These are phyloP conservation scores for Vinca minor DNA, from an alignment of 257 asterid species.

Conservation along the genomic window DNA sequence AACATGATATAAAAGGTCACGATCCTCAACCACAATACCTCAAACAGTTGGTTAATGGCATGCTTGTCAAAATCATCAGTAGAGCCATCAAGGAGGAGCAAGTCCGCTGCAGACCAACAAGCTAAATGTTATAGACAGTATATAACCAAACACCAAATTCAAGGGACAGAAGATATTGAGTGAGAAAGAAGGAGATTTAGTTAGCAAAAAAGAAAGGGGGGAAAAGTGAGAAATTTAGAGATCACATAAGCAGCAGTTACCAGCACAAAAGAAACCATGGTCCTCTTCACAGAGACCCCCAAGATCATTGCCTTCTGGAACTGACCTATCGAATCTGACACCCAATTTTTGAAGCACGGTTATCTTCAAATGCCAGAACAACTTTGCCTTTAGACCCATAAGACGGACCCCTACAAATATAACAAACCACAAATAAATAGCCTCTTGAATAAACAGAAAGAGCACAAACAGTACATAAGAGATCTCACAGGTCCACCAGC, in stretches of 20 bases:
- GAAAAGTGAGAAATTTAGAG: no score
- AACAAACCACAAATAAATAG: neutral
- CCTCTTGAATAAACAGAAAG: neutral
- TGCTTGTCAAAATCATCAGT: constrained; percentile 67
- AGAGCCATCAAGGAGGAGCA: constrained; percentile 60
- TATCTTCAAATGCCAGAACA: constrained; percentile 67
- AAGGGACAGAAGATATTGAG: neutral
- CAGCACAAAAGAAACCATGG: constrained; percentile 92
- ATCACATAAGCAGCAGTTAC: constrained; percentile 32
- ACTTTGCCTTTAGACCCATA: constrained; percentile 81
- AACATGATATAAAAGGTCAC: neutral
- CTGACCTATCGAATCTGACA: constrained; percentile 70
- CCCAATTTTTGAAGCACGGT: constrained; percentile 75
- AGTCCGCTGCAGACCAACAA: constrained; percentile 37
- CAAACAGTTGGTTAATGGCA: constrained; percentile 66
- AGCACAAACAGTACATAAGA: neutral
- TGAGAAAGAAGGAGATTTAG: neutral
- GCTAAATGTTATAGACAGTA: neutral
- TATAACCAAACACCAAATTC: neutral
- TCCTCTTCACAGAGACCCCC: constrained; percentile 80
- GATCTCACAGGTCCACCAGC: neutral
- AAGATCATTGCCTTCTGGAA: constrained; percentile 82
- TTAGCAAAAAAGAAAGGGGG: no score
- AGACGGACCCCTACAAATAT: constrained; percentile 63
- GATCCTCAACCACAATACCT: constrained; percentile 34